Base-by-base conservation (phyloP, 148 eudicot species). In the Silene latifolia region DNA sequence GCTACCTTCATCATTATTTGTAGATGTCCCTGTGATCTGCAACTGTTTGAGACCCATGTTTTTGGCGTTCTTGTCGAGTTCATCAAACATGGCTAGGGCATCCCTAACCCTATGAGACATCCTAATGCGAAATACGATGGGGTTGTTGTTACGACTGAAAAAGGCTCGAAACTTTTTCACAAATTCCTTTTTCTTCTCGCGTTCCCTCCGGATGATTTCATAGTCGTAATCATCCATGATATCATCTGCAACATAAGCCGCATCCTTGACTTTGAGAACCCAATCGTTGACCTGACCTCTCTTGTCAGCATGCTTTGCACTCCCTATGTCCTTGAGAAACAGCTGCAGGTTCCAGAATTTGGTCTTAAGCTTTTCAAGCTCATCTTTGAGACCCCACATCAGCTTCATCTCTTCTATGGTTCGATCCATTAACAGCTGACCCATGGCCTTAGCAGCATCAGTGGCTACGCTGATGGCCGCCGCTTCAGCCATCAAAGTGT, bases 151-250 rank as follows among this genome's bases (percentile, higher is more conserved):
- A 1, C 18, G 66, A 6, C 27, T 61, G 29, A 61, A 61, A 25
- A 61, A 61, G 64, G 2, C 15, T 10, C 4, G 32, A 23, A 23
- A 61, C 32, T 61, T 32, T 61, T 61, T 61, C 32, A 7, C 21
- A 12, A 61, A 11, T 58, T 7, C 3, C 62, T 58, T 19, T 6
- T 53, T 25, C 4, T 18, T 14, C 11, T 72, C 47, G 1, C 11
- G 39, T 35, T 59, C 13, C 29, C 53, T 72, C 5, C 74, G 27
- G 2, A 58, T 18, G 17, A 19, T n/a, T 58, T 35, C 65, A 9
- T 72, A 72, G 42, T 64, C 53, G 20, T 58, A 29, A 35, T 72
- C 74, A 72, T 72, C 74, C 29, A 72, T 25, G 29, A 72, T 19
- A 58, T 72, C 20, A 5, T 72, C 74, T 4, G 74, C 74, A 32